A percentile compares a stretch with the other conserved stretches of the same genome.
These are phyloP conservation scores for Penicillium cataractarum DNA, from an alignment of 495 filamentous ascomycete genomes.

Conservation along the genomic window DNA sequence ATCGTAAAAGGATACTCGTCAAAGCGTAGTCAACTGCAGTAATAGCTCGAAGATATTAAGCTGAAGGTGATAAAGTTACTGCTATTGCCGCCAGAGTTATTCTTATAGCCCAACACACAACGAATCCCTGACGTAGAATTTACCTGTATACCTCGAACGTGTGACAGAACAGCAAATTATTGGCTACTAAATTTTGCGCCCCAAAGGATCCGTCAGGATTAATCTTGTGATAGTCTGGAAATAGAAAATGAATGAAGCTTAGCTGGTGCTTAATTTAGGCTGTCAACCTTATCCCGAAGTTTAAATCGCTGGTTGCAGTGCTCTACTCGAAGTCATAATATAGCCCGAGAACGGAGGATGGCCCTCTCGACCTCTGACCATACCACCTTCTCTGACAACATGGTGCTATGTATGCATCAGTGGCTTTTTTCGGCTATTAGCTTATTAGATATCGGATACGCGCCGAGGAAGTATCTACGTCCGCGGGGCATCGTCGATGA, in stretches of 20 bases:
- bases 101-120: background rate
- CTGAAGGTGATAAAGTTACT: background rate
- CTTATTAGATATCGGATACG: background rate
- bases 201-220: background rate
- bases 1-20: background rate
- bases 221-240: background rate
- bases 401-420: background rate
- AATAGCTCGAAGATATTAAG: background rate
- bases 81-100: background rate
- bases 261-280: background rate
- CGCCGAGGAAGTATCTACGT: background rate
- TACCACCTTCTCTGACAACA: no score
- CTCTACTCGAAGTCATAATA: background rate
- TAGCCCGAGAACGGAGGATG: background rate
- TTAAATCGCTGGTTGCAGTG: background rate
- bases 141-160: background rate
- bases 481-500: background rate
- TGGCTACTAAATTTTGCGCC: background rate
- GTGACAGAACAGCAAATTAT: background rate
- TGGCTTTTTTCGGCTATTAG: background rate
- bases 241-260: background rate
- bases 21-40: background rate
- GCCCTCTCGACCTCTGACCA: background rate
- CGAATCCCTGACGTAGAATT: background rate
- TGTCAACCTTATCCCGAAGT: background rate